Evolutionary conservation across 192 early-diverging fungal species (phyloP).

Genomic region (Diversispora epigaea): DNA sequence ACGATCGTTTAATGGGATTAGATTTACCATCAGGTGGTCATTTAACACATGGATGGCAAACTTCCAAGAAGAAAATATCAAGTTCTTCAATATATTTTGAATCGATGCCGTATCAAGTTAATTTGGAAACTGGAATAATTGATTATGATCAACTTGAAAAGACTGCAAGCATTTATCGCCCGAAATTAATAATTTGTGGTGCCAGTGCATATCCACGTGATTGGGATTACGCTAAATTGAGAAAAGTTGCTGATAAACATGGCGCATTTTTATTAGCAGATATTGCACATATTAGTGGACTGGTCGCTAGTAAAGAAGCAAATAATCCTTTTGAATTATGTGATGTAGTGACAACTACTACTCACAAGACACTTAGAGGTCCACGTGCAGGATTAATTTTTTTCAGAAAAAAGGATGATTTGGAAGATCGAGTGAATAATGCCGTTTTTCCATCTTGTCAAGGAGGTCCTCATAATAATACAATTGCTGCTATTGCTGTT

Average conservation of each 20-base stretch:
- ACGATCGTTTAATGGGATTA: conserved; percentile 99
- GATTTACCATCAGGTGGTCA: conserved; percentile 99
- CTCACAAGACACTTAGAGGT: conserved; percentile 99
- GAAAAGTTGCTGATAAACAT: conserved; percentile 95
- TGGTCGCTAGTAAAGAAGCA: conserved; percentile 90
- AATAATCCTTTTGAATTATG: conserved; percentile 94
- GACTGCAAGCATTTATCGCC: conserved; percentile 92
- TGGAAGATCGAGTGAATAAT: conserved; percentile 95
- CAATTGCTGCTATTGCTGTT: conserved; percentile 97
- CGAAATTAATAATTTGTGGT: conserved; percentile 98
- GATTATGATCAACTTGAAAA: conserved; percentile 95
- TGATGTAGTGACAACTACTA: conserved; percentile 99
- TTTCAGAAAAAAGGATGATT: conserved; percentile 83
- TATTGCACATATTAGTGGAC: conserved; percentile 98
- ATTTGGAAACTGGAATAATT: conserved; percentile 80
- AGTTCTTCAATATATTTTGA: conserved; percentile 99
- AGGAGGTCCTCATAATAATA: conserved; percentile 99
- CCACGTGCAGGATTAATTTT: conserved; percentile 99
- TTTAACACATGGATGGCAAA: conserved; percentile 99
- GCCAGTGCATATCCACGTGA: conserved; percentile 98
- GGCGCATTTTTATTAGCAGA: conserved; percentile 96
- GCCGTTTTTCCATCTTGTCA: conserved; percentile 99
- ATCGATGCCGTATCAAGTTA: conserved; percentile 97
- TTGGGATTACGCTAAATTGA: conserved; percentile 96
- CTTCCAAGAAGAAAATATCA: conserved; percentile 99